A percentile compares a stretch with the other conserved stretches of the same genome.
phyloP scores from a whole-genome alignment of 148 eudicot species.

The Silene conica region DNA sequence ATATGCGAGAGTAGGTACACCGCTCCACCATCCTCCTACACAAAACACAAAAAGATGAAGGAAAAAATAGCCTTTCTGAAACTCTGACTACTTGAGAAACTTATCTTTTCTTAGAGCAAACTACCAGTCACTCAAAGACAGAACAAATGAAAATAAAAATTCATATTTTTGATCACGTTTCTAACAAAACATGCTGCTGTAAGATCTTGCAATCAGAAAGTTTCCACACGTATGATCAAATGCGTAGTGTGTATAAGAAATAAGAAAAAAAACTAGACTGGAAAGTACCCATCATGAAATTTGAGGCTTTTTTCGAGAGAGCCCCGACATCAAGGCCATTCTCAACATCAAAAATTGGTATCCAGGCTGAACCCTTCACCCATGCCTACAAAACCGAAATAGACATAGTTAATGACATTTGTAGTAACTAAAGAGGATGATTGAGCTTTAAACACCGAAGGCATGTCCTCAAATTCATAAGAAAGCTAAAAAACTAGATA shows the following conservation, averaged over 20 bases:
- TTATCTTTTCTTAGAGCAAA: not conserved
- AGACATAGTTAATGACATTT: not conserved
- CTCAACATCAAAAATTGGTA: slow-evolving; percentile 84
- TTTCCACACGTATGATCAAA: not conserved
- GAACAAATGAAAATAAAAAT: not conserved
- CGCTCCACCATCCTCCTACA: slow-evolving; percentile 99
- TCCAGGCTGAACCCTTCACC: slow-evolving; percentile 88
- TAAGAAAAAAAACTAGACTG: not conserved
- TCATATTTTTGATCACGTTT: not conserved
- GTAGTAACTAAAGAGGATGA: not conserved
- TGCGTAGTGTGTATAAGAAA: not conserved
- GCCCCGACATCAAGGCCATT: slow-evolving; percentile 47
- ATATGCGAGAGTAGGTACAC: slow-evolving; percentile 75
- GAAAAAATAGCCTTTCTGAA: not conserved
- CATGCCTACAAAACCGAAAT: slow-evolving; percentile 61
- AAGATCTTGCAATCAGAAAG: not conserved
- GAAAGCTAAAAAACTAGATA: not conserved
- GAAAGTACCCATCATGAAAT: slow-evolving; percentile 74
- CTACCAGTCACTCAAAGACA: too few relatives aligned
- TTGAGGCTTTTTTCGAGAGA: slow-evolving; percentile 65
- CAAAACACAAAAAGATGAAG: slow-evolving; percentile 12
- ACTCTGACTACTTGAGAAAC: not conserved
- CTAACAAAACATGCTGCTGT: not conserved
- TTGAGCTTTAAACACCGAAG: not conserved
- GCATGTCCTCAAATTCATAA: not conserved